Evolutionary conservation across 345 rosid species (phyloP).

Genomic region (Rhodomyrtus tomentosa): DNA sequence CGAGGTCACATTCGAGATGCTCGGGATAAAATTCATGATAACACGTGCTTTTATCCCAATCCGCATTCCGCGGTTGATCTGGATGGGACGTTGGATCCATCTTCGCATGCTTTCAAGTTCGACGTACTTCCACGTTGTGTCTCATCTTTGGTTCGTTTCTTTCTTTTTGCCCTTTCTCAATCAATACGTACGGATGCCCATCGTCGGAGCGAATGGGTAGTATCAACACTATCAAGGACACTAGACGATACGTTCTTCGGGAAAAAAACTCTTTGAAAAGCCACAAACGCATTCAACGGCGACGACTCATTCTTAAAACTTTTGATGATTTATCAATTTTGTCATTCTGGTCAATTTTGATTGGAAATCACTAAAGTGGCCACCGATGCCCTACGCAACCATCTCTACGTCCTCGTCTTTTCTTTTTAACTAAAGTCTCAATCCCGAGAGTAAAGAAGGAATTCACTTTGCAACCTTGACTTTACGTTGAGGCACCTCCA

Average conservation of each 20-base stretch:
- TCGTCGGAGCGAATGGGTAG: not conserved
- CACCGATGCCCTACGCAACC: no score
- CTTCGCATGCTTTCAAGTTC: not conserved
- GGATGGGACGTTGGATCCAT: not conserved
- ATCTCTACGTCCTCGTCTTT: not conserved
- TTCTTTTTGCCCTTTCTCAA: not conserved
- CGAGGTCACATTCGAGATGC: not conserved
- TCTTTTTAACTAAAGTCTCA: not conserved
- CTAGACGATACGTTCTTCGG: not conserved
- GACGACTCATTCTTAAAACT: rapidly evolving
- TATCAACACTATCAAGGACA: not conserved
- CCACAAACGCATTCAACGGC: rapidly evolving
- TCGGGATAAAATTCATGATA: not conserved
- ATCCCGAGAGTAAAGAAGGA: not conserved
- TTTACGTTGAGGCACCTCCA: not conserved
- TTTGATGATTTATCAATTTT: not conserved
- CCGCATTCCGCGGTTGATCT: not conserved
- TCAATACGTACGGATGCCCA: not conserved
- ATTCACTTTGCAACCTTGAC: not conserved
- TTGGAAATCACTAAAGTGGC: not conserved
- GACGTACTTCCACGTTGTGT: not conserved
- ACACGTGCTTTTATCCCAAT: no score
- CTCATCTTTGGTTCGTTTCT: not conserved
- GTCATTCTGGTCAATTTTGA: not conserved
- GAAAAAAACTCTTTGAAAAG: not conserved